Evolutionary conservation across 2,329 filamentous ascomycete species (phyloP).

Genomic region (Pezicula rhizophila): DNA sequence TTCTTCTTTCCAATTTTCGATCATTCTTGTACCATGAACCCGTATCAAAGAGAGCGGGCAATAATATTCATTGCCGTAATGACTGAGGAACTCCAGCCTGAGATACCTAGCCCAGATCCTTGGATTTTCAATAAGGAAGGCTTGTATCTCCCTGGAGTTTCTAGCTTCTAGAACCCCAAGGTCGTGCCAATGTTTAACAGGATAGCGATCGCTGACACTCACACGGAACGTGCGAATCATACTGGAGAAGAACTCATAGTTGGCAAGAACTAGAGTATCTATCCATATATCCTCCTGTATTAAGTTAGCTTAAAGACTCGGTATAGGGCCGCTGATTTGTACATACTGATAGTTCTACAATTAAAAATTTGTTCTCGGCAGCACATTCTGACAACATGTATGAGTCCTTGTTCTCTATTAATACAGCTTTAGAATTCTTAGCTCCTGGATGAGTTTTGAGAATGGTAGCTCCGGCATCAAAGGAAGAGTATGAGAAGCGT

Average conservation of each 20-base stretch:
- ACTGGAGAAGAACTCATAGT: conserved; percentile 98
- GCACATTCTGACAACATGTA: conserved; percentile 96
- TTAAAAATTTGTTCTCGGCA: conserved; percentile 82
- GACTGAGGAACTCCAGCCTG: conserved; percentile 82
- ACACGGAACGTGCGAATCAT: conserved; percentile 89
- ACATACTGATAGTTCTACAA: conserved; percentile 81
- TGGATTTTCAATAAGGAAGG: conserved; percentile 89
- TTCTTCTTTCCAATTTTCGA: conserved; percentile 78
- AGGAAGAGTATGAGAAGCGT: conserved; percentile 94
- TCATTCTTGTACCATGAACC: conserved; percentile 88
- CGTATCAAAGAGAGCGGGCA: conserved; percentile 87
- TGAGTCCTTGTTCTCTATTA: conserved; percentile 96
- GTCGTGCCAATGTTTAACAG: conserved; percentile 89
- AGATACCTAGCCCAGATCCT: conserved; percentile 94
- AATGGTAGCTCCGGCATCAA: conserved; percentile 90
- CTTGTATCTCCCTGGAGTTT: conserved; percentile 89
- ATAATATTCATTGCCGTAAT: conserved; percentile 96
- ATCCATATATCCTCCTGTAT: conserved; percentile 58
- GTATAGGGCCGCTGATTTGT: conserved; percentile 39
- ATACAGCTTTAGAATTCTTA: conserved; percentile 80
- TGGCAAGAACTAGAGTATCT: conserved; percentile 93
- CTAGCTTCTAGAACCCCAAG: conserved; percentile 84
- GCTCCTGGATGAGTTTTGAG: conserved; percentile 83
- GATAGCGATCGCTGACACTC: conserved; percentile 91
- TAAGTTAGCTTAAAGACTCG: conserved; percentile 9